These are phyloP conservation scores for Mycena crocata DNA, from an alignment of 768 basidiomycete species.

Conservation along the genomic window DNA sequence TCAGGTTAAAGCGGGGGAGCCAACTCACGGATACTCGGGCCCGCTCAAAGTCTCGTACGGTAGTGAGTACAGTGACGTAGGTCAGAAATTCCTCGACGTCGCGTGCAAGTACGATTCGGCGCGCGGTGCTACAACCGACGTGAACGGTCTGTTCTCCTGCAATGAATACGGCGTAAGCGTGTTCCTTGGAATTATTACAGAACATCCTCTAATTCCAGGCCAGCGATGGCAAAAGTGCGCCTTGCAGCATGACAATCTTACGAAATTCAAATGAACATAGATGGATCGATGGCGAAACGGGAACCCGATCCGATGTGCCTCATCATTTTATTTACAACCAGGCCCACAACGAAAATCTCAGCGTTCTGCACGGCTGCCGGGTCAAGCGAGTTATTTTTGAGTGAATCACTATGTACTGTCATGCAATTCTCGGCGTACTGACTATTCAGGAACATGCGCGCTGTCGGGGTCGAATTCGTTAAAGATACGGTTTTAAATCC, in stretches of 20 bases:
- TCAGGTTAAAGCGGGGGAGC: constrained; percentile 39
- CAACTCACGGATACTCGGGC: constrained; percentile 52
- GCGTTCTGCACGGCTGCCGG: constrained; percentile 33
- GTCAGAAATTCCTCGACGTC: constrained; percentile 51
- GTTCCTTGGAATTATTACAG: not conserved
- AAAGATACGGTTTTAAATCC: constrained; percentile 37
- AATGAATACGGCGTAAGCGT: constrained; percentile 49
- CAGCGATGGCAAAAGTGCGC: constrained; percentile 25
- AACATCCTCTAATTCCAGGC: not conserved
- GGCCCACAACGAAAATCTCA: constrained; percentile 40
- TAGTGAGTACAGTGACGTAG: constrained; percentile 47
- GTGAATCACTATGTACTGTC: constrained; percentile 28
- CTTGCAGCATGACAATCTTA: not conserved
- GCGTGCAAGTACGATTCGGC: constrained; percentile 49
- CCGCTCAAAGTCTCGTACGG: constrained; percentile 54
- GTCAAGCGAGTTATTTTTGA: constrained; percentile 46
- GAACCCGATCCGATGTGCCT: constrained; percentile 54
- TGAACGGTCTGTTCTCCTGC: constrained; percentile 38
- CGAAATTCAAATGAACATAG: constrained; percentile 36
- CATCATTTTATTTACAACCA: constrained; percentile 46
- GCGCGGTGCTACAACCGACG: constrained; percentile 49
- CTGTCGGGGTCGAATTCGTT: constrained; percentile 46
- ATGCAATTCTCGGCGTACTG: not conserved
- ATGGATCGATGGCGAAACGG: constrained; percentile 52
- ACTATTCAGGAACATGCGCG: constrained; percentile 27